Percentiles rank a stretch among this genome's conserved stretches.
phyloP scores from a whole-genome alignment of 2,329 filamentous ascomycete species.

The Fusarium sp. region DNA sequence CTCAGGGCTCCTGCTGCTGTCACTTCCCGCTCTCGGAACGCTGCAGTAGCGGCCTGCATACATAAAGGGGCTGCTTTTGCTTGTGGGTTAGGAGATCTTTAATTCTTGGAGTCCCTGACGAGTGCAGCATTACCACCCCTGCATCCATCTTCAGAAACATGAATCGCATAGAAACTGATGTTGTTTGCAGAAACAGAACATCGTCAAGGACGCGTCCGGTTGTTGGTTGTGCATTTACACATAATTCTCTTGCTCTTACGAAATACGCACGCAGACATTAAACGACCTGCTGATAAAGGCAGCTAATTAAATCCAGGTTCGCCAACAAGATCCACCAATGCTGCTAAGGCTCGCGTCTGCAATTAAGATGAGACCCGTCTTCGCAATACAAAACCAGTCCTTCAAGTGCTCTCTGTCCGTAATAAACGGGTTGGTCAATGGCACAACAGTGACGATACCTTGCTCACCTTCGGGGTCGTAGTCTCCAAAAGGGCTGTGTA shows the following conservation, averaged over 20 bases:
- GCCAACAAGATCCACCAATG: constrained; percentile 34
- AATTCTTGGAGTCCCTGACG: constrained; percentile 14
- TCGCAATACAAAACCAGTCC: constrained; percentile 39
- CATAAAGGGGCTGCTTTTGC: constrained; percentile 35
- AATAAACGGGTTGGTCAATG: constrained; percentile 45
- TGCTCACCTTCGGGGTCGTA: not conserved
- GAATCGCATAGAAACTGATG: not conserved
- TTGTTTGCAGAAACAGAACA: constrained; percentile 12
- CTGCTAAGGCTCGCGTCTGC: constrained; percentile 33
- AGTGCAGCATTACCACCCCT: not conserved
- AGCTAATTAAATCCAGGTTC: constrained; percentile 16
- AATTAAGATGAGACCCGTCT: constrained; percentile 50
- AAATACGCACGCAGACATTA: constrained; percentile 5
- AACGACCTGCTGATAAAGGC: constrained; percentile 16
- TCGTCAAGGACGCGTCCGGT: constrained; percentile 1
- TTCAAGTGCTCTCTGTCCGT: not conserved
- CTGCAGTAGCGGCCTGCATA: constrained; percentile 43
- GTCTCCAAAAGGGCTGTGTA: constrained; percentile 32
- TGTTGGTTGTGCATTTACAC: constrained; percentile 8
- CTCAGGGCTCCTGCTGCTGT: constrained; percentile 39
- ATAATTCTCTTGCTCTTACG: constrained; percentile 13
- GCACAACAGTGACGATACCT: constrained; percentile 35
- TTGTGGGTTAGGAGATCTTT: constrained; percentile 10
- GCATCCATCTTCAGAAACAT: constrained; percentile 5
- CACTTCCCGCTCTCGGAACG: constrained; percentile 41